phyloP scores from a whole-genome alignment of 306 rosid genomes.

The Corylus americana region DNA sequence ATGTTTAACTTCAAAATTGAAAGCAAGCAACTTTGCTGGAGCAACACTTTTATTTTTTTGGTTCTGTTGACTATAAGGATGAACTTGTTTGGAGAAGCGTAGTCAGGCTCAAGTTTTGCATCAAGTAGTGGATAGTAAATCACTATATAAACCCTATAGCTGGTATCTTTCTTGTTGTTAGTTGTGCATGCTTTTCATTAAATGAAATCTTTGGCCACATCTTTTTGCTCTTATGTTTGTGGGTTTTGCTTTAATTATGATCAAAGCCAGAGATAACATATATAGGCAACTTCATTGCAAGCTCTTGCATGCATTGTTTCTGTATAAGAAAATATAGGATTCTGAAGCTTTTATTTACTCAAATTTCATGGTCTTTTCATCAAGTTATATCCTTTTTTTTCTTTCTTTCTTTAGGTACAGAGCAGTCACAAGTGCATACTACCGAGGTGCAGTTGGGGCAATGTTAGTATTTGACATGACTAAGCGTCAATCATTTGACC shows the following conservation, averaged over 20 bases:
- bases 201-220: too few relatives aligned
- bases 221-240: too few relatives aligned
- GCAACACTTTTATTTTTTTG: too few relatives aligned
- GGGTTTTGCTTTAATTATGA: background rate
- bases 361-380: background rate
- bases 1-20: too few relatives aligned
- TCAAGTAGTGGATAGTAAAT: too few relatives aligned
- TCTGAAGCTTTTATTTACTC: slow-evolving; percentile 13
- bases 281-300: background rate
- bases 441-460: slow-evolving; percentile 92
- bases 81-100: too few relatives aligned
- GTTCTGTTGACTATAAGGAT: too few relatives aligned
- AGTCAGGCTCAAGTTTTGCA: too few relatives aligned
- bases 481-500: slow-evolving; percentile 85
- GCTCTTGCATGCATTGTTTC: background rate
- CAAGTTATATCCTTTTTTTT: background rate
- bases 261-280: slow-evolving; percentile 3
- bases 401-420: slow-evolving; percentile 52
- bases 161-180: too few relatives aligned
- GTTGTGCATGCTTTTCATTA: too few relatives aligned
- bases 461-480: slow-evolving; percentile 89
- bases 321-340: background rate
- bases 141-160: too few relatives aligned
- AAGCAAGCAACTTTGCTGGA: too few relatives aligned
- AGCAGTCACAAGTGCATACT: slow-evolving; percentile 94